A percentile compares a stretch with the other conserved stretches of the same genome.
These are phyloP conservation scores for Dryas alaskensis DNA, from an alignment of 306 rosid genomes.

Conservation along the genomic window DNA sequence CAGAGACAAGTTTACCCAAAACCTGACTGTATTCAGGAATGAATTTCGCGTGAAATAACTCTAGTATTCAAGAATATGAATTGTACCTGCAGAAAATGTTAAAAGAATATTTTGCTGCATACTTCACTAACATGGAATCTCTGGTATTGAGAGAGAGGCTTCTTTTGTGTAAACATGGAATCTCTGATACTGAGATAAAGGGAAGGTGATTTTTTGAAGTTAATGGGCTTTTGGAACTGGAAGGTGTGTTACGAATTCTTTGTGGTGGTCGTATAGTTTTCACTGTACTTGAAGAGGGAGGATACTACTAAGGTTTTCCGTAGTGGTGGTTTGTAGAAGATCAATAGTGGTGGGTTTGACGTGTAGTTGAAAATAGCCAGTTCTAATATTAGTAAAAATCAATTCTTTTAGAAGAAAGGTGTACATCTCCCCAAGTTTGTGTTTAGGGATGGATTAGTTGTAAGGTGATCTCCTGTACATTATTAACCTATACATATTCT, in stretches of 20 bases:
- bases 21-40: slow-evolving; percentile 51
- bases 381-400: slow-evolving; percentile 20
- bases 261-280: slow-evolving; percentile 21
- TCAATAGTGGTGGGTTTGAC: slow-evolving; percentile 28
- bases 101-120: slow-evolving; percentile 6
- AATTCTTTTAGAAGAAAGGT: slow-evolving; percentile 33
- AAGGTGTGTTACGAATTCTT: slow-evolving; percentile 3
- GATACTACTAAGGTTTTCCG: slow-evolving; percentile 1
- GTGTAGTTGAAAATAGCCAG: slow-evolving; percentile 21
- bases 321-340: slow-evolving; percentile 24
- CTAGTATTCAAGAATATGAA: neutral
- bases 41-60: slow-evolving; percentile 52
- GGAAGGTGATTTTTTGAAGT: slow-evolving; percentile 6
- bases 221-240: slow-evolving; percentile 18
- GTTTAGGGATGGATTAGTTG: slow-evolving; percentile 14
- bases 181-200: slow-evolving; percentile 4
- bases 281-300: slow-evolving; percentile 8
- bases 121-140: neutral
- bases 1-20: slow-evolving; percentile 62
- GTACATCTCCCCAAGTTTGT: slow-evolving; percentile 27
- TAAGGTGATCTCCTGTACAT: slow-evolving; percentile 25
- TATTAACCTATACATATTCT: slow-evolving; percentile 25
- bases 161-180: neutral
- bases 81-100: neutral
- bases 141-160: slow-evolving; percentile 4